Evolutionary conservation across 2,329 filamentous ascomycete species (phyloP).

Genomic region (Cordyceps fumosorosea): DNA sequence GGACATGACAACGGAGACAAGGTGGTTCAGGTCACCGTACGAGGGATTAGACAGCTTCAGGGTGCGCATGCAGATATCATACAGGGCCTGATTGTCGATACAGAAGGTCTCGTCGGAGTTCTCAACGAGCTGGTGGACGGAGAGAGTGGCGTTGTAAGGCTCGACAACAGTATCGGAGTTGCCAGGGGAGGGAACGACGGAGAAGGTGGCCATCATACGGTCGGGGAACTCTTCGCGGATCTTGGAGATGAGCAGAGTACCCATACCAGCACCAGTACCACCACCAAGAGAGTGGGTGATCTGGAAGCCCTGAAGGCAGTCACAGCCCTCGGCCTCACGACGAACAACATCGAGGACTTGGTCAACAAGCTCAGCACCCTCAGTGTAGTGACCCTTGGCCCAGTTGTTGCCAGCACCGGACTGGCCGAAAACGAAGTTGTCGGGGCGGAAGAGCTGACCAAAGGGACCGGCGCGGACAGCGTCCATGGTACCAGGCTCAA

Average conservation of each 20-base stretch:
- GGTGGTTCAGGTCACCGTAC: slow-evolving; percentile 98
- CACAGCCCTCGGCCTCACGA: slow-evolving; percentile 96
- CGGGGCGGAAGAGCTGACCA: slow-evolving; percentile 97
- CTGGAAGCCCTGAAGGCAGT: slow-evolving; percentile 99
- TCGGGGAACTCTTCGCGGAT: slow-evolving; percentile 99
- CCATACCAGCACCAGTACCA: slow-evolving; percentile 99
- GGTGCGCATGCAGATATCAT: slow-evolving; percentile 99
- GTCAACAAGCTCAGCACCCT: slow-evolving; percentile 98
- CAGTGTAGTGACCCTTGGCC: slow-evolving; percentile 99
- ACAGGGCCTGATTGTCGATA: slow-evolving; percentile 99
- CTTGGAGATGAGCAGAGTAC: slow-evolving; percentile 99
- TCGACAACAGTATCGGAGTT: slow-evolving; percentile 99
- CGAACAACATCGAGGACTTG: slow-evolving; percentile 97
- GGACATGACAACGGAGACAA: slow-evolving; percentile 99
- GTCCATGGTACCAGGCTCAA: slow-evolving; percentile 99
- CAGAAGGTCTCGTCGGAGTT: slow-evolving; percentile 99
- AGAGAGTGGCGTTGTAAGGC: slow-evolving; percentile 99
- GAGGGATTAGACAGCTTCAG: slow-evolving; percentile 98
- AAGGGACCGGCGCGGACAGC: slow-evolving; percentile 97
- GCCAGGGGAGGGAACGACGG: slow-evolving; percentile 97
- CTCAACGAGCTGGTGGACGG: slow-evolving; percentile 97
- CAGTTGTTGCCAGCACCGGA: slow-evolving; percentile 99
- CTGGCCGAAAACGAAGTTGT: slow-evolving; percentile 99
- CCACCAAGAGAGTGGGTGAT: slow-evolving; percentile 99
- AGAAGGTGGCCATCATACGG: slow-evolving; percentile 99